phyloP scores from a whole-genome alignment of 2,329 filamentous ascomycete species.

The Sporothrix mexicana region DNA sequence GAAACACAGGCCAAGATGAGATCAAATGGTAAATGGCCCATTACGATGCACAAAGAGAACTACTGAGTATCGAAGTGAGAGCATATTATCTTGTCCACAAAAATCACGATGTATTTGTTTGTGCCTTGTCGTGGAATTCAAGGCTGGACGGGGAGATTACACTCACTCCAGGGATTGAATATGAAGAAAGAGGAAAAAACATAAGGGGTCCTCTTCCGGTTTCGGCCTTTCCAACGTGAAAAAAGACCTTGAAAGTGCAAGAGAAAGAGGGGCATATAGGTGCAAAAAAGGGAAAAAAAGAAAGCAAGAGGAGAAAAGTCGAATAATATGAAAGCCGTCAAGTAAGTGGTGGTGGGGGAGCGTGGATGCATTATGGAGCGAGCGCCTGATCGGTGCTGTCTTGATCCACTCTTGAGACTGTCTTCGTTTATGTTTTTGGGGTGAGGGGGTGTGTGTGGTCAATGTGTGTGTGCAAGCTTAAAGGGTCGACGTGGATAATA shows the following conservation, averaged over 20 bases:
- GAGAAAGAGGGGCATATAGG: neutral
- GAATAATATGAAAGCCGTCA: neutral
- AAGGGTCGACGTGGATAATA: too few species aligned
- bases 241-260: neutral
- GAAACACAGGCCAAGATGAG: neutral
- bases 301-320: neutral
- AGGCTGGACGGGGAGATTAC: neutral
- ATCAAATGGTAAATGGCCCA: neutral
- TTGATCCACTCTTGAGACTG: neutral
- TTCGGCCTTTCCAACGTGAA: neutral
- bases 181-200: neutral
- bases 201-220: neutral
- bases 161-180: too few species aligned
- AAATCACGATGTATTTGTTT: neutral
- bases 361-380: constrained; percentile 2
- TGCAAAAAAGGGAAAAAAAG: neutral
- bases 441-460: neutral
- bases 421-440: neutral
- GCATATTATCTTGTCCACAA: neutral
- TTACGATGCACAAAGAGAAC: too few species aligned
- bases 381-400: neutral
- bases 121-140: neutral
- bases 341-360: neutral
- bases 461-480: neutral
- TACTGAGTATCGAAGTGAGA: too few species aligned